phyloP scores from a whole-genome alignment of 2,329 filamentous ascomycete genomes.

The Exophiala bonariae region DNA sequence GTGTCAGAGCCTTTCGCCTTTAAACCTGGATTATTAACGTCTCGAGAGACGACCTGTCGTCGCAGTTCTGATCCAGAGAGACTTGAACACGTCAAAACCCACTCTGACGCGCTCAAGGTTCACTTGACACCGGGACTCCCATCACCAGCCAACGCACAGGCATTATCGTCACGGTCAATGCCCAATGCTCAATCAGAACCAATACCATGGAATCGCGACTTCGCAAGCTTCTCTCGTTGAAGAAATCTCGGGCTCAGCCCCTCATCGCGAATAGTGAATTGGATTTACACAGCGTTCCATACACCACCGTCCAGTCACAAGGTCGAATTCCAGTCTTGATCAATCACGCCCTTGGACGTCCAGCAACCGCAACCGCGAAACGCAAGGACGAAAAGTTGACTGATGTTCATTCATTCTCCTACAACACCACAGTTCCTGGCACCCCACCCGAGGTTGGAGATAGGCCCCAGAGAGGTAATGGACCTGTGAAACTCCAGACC shows the following conservation, averaged over 20 bases:
- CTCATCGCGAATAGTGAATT: conserved; percentile 11
- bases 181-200: conserved; percentile 15
- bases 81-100: conserved; percentile 21
- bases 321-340: conserved; percentile 19
- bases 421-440: conserved; percentile 22
- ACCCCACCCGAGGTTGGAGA: conserved; percentile 23
- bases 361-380: conserved; percentile 5
- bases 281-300: conserved; percentile 20
- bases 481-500: conserved; percentile 29
- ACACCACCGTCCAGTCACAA: conserved; percentile 15
- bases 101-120: conserved; percentile 8
- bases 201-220: conserved; percentile 22
- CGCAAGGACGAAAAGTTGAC: conserved; percentile 2
- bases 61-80: no score
- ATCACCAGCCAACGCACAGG: conserved; percentile 2
- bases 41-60: no score
- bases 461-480: conserved; percentile 28
- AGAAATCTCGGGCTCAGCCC: conserved; percentile 10
- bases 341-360: conserved; percentile 17
- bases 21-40: no score
- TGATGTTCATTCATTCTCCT: conserved; percentile 20
- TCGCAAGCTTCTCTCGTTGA: conserved; percentile 18
- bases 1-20: conserved; percentile 1
- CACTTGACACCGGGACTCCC: conserved; percentile 13
- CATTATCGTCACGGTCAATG: not conserved